Percentiles rank a stretch among this genome's conserved stretches.
These are phyloP conservation scores for Trichoderma harzianum DNA, from an alignment of 2,329 filamentous ascomycete genomes.

Conservation along the genomic window DNA sequence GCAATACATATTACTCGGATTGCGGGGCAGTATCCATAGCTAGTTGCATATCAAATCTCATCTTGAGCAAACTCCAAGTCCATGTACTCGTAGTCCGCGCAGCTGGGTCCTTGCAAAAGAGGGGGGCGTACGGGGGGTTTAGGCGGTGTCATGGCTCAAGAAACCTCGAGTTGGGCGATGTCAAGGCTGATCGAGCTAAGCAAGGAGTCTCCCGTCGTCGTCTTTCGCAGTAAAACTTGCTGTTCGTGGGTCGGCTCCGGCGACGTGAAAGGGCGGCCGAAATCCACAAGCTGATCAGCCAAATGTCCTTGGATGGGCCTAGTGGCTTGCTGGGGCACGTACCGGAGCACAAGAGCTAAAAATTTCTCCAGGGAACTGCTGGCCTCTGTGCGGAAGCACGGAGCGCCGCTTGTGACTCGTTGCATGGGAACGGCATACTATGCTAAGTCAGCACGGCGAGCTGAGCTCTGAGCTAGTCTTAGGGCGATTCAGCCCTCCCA, in stretches of 20 bases:
- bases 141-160: background rate
- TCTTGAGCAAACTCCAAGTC: background rate
- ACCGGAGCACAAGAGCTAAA: background rate
- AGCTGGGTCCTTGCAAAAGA: background rate
- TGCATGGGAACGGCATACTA: background rate
- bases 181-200: background rate
- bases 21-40: background rate
- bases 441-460: slow-evolving; percentile 6
- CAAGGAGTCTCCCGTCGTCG: background rate
- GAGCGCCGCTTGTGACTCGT: background rate
- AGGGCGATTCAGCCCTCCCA: slow-evolving; percentile 9
- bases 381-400: background rate
- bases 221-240: background rate
- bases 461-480: slow-evolving; percentile 9
- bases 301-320: background rate
- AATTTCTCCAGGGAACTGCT: background rate
- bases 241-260: slow-evolving; percentile 3
- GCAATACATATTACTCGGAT: background rate
- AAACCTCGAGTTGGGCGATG: background rate
- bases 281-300: slow-evolving; percentile 5
- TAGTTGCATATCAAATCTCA: slow-evolving; percentile 1
- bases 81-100: background rate
- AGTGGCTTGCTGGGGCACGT: background rate
- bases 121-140: background rate
- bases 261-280: background rate